Percentiles rank a stretch among this genome's conserved stretches.
phyloP scores from a whole-genome alignment of 257 asterid genomes.

The Solanum ossicruentum region DNA sequence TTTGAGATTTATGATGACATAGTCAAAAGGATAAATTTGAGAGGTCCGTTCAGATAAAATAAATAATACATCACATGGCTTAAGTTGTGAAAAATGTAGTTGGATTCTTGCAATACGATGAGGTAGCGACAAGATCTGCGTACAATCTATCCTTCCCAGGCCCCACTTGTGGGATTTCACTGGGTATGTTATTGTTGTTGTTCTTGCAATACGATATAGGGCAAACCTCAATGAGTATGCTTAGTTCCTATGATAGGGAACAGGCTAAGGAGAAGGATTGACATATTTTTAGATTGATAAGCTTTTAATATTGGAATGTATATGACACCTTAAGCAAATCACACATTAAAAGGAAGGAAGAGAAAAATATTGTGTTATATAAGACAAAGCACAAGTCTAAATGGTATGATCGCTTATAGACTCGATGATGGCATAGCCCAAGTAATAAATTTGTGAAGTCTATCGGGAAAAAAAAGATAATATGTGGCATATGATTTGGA shows the following conservation, averaged over 20 bases:
- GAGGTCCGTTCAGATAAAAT: not conserved
- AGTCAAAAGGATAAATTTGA: not conserved
- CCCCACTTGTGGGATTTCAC: too few relatives aligned
- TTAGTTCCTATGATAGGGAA: not conserved
- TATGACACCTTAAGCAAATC: not conserved
- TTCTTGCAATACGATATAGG: not conserved
- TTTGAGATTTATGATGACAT: not conserved
- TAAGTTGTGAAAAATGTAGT: not conserved
- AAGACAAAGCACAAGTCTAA: too few relatives aligned
- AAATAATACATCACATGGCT: not conserved
- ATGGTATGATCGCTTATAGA: not conserved
- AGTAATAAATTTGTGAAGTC: not conserved
- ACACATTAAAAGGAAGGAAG: too few relatives aligned
- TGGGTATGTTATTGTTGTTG: too few relatives aligned
- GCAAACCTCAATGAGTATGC: not conserved
- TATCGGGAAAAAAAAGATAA: not conserved
- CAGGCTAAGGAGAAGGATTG: not conserved
- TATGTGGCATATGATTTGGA: not conserved
- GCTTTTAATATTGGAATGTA: not conserved
- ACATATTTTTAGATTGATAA: not conserved
- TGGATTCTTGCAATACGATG: not conserved
- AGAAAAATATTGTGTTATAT: too few relatives aligned
- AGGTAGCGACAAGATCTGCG: too few relatives aligned
- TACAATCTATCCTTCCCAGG: too few relatives aligned
- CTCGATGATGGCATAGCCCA: not conserved